These are phyloP conservation scores for Talaromyces sp. DNA, from an alignment of 2,329 filamentous ascomycete genomes.

Conservation along the genomic window DNA sequence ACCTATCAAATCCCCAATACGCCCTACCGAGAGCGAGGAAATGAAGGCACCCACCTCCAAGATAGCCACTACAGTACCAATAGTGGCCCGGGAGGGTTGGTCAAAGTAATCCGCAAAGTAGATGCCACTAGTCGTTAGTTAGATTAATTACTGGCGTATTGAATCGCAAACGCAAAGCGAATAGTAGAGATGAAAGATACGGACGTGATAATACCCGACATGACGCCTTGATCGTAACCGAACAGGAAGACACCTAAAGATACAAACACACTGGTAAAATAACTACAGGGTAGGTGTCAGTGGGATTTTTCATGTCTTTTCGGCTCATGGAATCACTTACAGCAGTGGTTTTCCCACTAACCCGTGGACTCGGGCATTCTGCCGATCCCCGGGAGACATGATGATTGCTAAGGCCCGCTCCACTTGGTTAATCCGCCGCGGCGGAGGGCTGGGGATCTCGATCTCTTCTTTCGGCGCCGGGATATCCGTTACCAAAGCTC, in stretches of 20 bases:
- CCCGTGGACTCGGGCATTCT: slow-evolving; percentile 76
- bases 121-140: slow-evolving; percentile 62
- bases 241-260: slow-evolving; percentile 67
- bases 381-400: slow-evolving; percentile 76
- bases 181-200: slow-evolving; percentile 23
- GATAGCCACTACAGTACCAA: slow-evolving; percentile 97
- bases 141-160: slow-evolving; percentile 9
- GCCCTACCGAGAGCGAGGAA: slow-evolving; percentile 82
- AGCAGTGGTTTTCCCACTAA: slow-evolving; percentile 93
- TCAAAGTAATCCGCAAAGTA: slow-evolving; percentile 93
- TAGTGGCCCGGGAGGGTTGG: slow-evolving; percentile 80
- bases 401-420: slow-evolving; percentile 75
- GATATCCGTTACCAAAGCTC: slow-evolving; percentile 48
- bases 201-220: slow-evolving; percentile 71
- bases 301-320: not conserved
- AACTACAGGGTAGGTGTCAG: slow-evolving; percentile 57
- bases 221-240: slow-evolving; percentile 67
- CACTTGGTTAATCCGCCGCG: slow-evolving; percentile 64
- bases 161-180: not conserved
- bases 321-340: slow-evolving; percentile 54
- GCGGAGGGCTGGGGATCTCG: slow-evolving; percentile 70
- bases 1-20: slow-evolving; percentile 88
- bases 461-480: slow-evolving; percentile 57
- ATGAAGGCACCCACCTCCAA: slow-evolving; percentile 92
- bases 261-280: slow-evolving; percentile 85